Base-by-base conservation (phyloP, 1,284 basidiomycete genomes). In the Puccinia coronata region DNA sequence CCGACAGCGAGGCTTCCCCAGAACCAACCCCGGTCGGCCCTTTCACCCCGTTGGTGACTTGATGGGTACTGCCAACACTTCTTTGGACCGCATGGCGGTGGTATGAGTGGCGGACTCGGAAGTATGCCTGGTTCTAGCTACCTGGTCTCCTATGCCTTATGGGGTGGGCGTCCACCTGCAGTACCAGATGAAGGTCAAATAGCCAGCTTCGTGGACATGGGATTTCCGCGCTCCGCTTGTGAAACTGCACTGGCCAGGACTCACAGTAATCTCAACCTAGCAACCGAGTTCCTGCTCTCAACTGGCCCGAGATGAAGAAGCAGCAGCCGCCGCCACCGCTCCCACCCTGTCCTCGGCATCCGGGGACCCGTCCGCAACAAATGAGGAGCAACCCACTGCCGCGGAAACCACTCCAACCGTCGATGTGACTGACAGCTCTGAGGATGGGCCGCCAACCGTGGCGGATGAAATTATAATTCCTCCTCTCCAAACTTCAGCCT, bases 121-220 rank as follows among this genome's bases (percentile, higher is more conserved):
- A 51, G 53, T 49, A 39, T 82, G 36, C 20, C 73, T 28, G 78
- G 79, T 76, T 69, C 82, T 28, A 69, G 81, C n/a, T 70, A 75
- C 65, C 53, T 73, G 2, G 71, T 69, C 63, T 39, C 79, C 28
- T 80, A 55, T 25, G 87, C 88, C 25, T 85, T 89, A 75, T 90
- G 47, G 51, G 49, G 82, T 55, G 67, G 75, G 73, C 51, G 72
- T 71, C 20, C 84, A 49, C 11, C 71, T 53, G 55, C 78, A 70
- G 51, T 82, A 16, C 84, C 84, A 6, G 84, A 86, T 77, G 84
- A 85, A 61, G 82, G 82, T 2, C 90, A 92, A 43, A 90, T 98
- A 67, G 90, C 90, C 71, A 92, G 94, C 84, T 88, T 99, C 70
- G 92, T 91, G 23, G 96, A 99, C 83, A 99, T 99, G 97, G 97